Percentiles rank a stretch among this genome's conserved stretches.
These are phyloP conservation scores for Daucus carota DNA, from an alignment of 129 eudicot genomes.

Conservation along the genomic window DNA sequence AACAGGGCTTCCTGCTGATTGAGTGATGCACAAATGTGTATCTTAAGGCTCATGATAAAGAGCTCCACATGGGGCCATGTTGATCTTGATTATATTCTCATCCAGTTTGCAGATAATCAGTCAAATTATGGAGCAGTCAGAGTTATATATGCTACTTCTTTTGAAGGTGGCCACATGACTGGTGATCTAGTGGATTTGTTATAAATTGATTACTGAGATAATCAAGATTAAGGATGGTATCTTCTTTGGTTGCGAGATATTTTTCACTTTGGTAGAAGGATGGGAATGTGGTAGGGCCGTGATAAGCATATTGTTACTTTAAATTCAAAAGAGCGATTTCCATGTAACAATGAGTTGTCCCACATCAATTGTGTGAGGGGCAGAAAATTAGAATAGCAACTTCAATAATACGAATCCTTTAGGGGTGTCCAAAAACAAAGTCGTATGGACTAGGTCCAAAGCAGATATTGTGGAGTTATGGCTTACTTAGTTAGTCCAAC, in stretches of 20 bases:
- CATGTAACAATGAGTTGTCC: too few relatives aligned
- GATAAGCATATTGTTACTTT: too few relatives aligned
- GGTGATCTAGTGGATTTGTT: not conserved
- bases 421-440: too few relatives aligned
- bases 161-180: not conserved
- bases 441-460: too few relatives aligned
- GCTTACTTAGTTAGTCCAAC: too few relatives aligned
- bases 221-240: not conserved
- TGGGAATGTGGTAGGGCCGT: not conserved
- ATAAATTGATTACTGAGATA: not conserved
- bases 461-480: too few relatives aligned
- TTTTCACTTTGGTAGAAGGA: not conserved
- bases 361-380: too few relatives aligned
- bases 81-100: constrained; percentile 3
- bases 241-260: not conserved
- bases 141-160: not conserved
- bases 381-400: too few relatives aligned
- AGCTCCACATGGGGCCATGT: constrained; percentile 10
- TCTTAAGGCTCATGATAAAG: not conserved
- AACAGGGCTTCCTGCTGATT: not conserved
- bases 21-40: not conserved
- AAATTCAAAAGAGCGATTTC: too few relatives aligned
- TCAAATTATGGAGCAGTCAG: not conserved
- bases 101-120: not conserved
- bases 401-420: too few relatives aligned